Base-by-base conservation (phyloP, 2,329 filamentous ascomycete species). In the Exophiala sideris region DNA sequence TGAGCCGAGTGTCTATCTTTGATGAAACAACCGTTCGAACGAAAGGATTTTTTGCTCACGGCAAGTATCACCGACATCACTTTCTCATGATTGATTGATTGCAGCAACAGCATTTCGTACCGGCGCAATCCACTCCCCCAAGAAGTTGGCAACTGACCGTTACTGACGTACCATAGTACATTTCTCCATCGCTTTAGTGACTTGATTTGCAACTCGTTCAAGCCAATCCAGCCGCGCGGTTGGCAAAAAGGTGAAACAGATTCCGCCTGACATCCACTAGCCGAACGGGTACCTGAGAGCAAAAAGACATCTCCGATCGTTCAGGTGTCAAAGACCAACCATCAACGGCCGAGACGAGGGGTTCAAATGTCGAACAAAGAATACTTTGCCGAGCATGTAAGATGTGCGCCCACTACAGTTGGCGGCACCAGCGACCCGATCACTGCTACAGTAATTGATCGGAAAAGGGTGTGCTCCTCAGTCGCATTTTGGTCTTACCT, bases 161-260 rank as follows among this genome's bases (percentile, higher is more conserved):
- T 5, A 10, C 33, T 50, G 21, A 50, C 42, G 20, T 36, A 40
- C 18, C 18, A 29, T 45, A 35, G 32, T 50, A 36, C 18, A 24
- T 42, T n/a, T 32, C 16, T 35, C 39, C 33, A 45, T 35, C 29
- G 6, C 36, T 18, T 36, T 24, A 42, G n/a, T 35, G 18, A 36
- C 45, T 34, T 12, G 20, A 12, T n/a, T 9, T 18, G 21, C 36
- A n/a, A 36, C 45, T 7, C 35, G 29, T 51, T 11, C 21, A 16
- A 14, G 29, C 57, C 53, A 54, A 59, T 54, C 50, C 49, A 56
- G 38, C 40, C 53, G 57, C 50, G 53, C 53, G 53, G 42, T 52
- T 54, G 35, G 45, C 42, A n/a, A 35, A 16, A n/a, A 41, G 35
- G 38, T 56, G 57, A 56, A 56, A 56, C 57, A 48, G n/a, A 36